These are phyloP conservation scores for Pyrenophora tritici-repentis DNA, from an alignment of 2,329 filamentous ascomycete genomes.

Conservation along the genomic window DNA sequence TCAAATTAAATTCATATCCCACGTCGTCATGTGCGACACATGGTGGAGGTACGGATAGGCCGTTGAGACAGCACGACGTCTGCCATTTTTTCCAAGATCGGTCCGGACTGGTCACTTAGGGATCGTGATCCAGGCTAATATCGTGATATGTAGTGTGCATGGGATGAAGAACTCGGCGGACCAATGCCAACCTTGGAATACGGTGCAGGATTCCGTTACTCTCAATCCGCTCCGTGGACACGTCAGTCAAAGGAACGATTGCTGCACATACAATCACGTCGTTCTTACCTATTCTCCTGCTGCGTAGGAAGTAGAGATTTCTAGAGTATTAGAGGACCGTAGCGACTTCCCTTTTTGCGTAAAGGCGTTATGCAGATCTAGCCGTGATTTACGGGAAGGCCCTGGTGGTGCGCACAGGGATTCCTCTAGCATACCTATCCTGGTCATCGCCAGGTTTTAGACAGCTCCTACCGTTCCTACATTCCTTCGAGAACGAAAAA, in stretches of 20 bases:
- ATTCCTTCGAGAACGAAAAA: not conserved
- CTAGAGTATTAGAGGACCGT: not conserved
- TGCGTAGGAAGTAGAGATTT: no score
- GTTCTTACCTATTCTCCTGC: no score
- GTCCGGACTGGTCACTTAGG: not conserved
- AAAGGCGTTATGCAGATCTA: not conserved
- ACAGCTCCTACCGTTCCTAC: no score
- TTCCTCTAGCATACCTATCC: not conserved
- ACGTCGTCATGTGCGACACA: not conserved
- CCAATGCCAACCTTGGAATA: not conserved
- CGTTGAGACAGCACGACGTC: not conserved
- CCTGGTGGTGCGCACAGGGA: slow-evolving; percentile 4
- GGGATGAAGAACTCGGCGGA: not conserved
- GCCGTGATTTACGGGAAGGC: not conserved
- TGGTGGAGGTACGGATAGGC: not conserved
- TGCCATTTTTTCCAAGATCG: not conserved
- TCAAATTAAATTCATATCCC: not conserved
- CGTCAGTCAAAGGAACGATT: no score
- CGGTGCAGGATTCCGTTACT: not conserved
- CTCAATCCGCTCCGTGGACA: no score
- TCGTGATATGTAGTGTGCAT: not conserved
- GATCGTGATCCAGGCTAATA: not conserved
- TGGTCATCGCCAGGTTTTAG: not conserved
- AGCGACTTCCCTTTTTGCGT: slow-evolving; percentile 4
- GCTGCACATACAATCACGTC: no score